These are phyloP conservation scores for Psilocybe mexicana DNA, from an alignment of 1,284 basidiomycete species.

Conservation along the genomic window DNA sequence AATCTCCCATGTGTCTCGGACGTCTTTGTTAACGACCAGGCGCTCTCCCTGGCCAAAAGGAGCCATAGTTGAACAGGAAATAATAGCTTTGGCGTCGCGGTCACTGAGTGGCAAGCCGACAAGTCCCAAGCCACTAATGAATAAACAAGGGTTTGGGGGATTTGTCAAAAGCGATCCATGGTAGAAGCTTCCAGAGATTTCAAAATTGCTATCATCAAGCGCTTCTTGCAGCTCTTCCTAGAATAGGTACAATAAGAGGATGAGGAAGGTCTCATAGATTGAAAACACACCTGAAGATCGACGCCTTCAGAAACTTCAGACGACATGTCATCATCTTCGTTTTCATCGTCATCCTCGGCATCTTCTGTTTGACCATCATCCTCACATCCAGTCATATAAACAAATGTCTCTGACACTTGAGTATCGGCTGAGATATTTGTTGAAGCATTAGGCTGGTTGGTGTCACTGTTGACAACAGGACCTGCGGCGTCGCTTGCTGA, in stretches of 20 bases:
- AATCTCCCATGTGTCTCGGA: conserved; percentile 46
- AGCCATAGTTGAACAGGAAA: conserved; percentile 32
- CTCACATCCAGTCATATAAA: background rate
- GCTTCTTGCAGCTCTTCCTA: conserved; percentile 30
- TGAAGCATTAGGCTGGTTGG: too few relatives aligned
- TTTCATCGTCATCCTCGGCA: background rate
- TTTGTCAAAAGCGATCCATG: conserved; percentile 20
- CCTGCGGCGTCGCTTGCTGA: too few relatives aligned
- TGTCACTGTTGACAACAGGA: too few relatives aligned
- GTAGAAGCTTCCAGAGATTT: conserved; percentile 31
- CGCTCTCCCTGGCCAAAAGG: conserved; percentile 40
- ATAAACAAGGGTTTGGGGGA: conserved; percentile 34
- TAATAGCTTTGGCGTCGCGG: conserved; percentile 38
- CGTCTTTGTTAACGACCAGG: conserved; percentile 36
- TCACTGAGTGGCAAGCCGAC: conserved; percentile 40
- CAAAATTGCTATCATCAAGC: conserved; percentile 26
- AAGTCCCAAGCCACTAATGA: conserved; percentile 28
- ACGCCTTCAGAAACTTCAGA: conserved; percentile 7
- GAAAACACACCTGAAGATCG: conserved; percentile 4
- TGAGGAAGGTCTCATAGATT: background rate
- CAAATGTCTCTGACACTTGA: too few relatives aligned
- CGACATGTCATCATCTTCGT: conserved; percentile 2
- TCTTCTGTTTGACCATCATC: background rate
- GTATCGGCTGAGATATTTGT: too few relatives aligned
- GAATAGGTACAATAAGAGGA: background rate